Base-by-base conservation (phyloP, 2,329 filamentous ascomycete genomes). In the Calonectria henricotiae region DNA sequence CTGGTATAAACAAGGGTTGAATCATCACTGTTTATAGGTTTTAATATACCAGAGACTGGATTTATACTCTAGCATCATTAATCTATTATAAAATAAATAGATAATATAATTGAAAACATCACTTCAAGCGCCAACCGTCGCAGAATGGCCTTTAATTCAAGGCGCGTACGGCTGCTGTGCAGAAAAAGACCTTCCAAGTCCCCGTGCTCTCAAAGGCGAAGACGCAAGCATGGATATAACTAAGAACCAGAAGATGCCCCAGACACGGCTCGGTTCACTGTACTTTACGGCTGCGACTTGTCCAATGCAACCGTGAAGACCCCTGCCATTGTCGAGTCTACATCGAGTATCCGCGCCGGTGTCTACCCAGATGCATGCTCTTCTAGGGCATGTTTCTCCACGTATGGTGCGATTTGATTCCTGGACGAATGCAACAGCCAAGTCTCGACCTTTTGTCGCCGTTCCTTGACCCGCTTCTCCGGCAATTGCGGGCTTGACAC, bases 401-500 rank as follows among this genome's bases (percentile, higher is more conserved):
- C 13, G 0, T 58, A 27, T 7, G 77, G 70, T 13, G 71, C 66
- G 55, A 82, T 80, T 0, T 81, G 79, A 55, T 82, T 82, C 0
- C 76, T 65, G 0, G 82, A 83, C 1, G 81, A 79, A 32, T 83
- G 75, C 0, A 74, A 65, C 3, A 80, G 82, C 0, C 85, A 82
- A 0, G 85, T 86, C 77, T 86, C 87, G 49, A 83, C 79, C 69
- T 86, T 87, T 51, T 82, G 68, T 23, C 74, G 80, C 25, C 81
- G 80, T 49, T 82, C 74, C 67, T 84, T 75, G 1, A 84, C 70
- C 15, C 66, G 72, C 1, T 78, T 30, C 25, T 80, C 77, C 6
- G 51, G 55, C 0, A 73, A 47, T 27, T 78, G 41, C 0, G 77
- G 71, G 2, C 77, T 65, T 15, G 73, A 74, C n/a, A 77, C 9